Base-by-base conservation (phyloP, 192 early-diverging fungal genomes). In the Backusella sp. region DNA sequence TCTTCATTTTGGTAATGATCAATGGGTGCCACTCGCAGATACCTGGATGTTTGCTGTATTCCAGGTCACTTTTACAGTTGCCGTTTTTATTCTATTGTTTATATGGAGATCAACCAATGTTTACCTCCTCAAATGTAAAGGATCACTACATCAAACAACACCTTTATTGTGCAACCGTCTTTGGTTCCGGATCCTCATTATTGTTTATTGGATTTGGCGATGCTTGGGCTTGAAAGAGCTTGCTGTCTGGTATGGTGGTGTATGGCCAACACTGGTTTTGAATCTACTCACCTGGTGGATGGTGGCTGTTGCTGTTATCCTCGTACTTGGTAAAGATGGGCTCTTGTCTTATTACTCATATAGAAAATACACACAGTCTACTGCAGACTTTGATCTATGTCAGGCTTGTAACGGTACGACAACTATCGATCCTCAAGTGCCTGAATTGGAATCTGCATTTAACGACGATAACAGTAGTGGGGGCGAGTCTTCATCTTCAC, bases 21-120 rank as follows among this genome's bases (percentile, higher is more conserved):
- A 78, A 49, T 87, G 86, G 86, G 73, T 87, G 15, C 86, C 86
- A 3, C 72, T 84, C 56, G 80, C 84, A 7, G 86, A 87, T 66
- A 84, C 86, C 3, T 87, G 86, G 86, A 78, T 87, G 73, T 79
- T 65, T 66, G 68, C 77, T 3, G 11, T 65, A 26, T 70, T 75
- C 7, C 65, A 74, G 8, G 23, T 75, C 14, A 32, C 28, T 15
- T 70, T 75, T 36, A 59, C 69, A 12, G 17, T 74, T 5, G 77
- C 73, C 8, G 6, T 49, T 9, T 79, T 79, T 28, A 52, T 79
- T 49, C 9, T 79, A 8, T 36, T 79, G 3, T 79, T 74, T 70
- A 35, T 71, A 11, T 79, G 77, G 77, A 66, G 72, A 23, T 56
- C 73, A 5, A 75, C 68, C 1, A 59, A 69, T 66, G 52, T 62